Conservation (phyloP, 2,329 filamentous ascomycete genomes). For the Neocatenulostroma microsporum region DNA sequence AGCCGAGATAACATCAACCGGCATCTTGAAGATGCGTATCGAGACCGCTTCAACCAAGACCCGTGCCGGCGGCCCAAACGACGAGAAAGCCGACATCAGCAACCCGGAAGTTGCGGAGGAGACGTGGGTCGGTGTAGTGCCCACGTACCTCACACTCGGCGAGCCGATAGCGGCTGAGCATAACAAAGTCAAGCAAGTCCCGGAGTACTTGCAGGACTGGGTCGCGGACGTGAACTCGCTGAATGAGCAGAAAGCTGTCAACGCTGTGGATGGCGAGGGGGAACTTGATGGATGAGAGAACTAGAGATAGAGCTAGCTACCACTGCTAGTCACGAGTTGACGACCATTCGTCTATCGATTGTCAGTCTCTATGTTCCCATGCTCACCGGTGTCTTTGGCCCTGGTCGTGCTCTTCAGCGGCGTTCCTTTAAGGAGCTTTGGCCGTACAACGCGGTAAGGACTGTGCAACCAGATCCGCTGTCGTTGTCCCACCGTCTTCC, state of each 20-base stretch:
- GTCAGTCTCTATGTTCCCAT: too few relatives aligned
- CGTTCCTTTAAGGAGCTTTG: too few relatives aligned
- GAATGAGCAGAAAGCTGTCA: slow-evolving; percentile 28
- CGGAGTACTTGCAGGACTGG: slow-evolving; percentile 53
- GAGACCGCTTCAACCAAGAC: slow-evolving; percentile 69
- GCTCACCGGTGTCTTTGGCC: too few relatives aligned
- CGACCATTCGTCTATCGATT: too few relatives aligned
- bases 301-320: too few relatives aligned
- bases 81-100: slow-evolving; percentile 50
- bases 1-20: slow-evolving; percentile 67
- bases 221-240: slow-evolving; percentile 41
- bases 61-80: slow-evolving; percentile 55
- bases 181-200: slow-evolving; percentile 53
- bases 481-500: background rate
- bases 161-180: slow-evolving; percentile 53
- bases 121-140: slow-evolving; percentile 55
- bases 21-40: slow-evolving; percentile 62
- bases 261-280: slow-evolving; percentile 23
- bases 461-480: slow-evolving; percentile 12
- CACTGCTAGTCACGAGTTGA: too few relatives aligned
- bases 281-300: background rate
- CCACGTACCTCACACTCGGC: slow-evolving; percentile 57
- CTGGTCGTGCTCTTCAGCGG: too few relatives aligned
- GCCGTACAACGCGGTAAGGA: slow-evolving; percentile 13
- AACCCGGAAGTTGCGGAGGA: slow-evolving; percentile 41